Evolutionary conservation across 495 filamentous ascomycete species (phyloP), one percentile per base, ranked within the genome.

Genomic region (Rhizodiscina lignyota): DNA sequence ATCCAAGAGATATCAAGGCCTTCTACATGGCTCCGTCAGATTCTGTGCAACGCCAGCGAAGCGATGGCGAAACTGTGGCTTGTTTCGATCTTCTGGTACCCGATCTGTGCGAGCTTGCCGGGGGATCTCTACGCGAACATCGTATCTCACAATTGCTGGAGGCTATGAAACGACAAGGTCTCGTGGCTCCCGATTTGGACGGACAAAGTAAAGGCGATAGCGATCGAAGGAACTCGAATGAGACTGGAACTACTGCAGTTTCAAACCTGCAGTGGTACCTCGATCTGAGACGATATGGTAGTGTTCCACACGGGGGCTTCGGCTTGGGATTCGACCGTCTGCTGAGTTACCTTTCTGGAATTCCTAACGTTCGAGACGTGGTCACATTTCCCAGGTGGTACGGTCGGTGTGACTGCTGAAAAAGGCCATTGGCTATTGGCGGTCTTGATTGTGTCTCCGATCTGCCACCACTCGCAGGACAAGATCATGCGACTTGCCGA

Each of bases 31-130:
- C 73, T 2, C 75, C 74, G 22, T 74, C 69, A 5, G 24, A 27
- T 8, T 8, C 6, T 6, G 16, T 18, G 6, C 11, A 18, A 10
- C 37, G 38, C 10, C 34, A 36, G 10, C 22, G 21, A n/a, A 21
- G 13, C 8, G 6, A 37, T 27, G 16, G 47, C 37, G 21, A 21
- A 19, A 94, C 86, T 3, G 86, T 85, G 8, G 81, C 87, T 15
- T 94, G 87, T 56, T 97, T 97, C 52, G 89, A 97, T 60, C 74
- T 97, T 34, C 69, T 97, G 13, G 70, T 96, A 21, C 87, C 89
- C 11, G 80, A 85, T 38, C 60, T 83, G 36, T 84, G 83, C 54
- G 89, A 97, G 55, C 70, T 96, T 32, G 81, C 76, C 15, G 89
- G 89, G 13, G 89, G 89, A 18, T 94, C 87, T 2, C 69, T 96